Base-by-base conservation (phyloP, 495 filamentous ascomycete genomes). In the Podospora bellae-mahoneyi region DNA sequence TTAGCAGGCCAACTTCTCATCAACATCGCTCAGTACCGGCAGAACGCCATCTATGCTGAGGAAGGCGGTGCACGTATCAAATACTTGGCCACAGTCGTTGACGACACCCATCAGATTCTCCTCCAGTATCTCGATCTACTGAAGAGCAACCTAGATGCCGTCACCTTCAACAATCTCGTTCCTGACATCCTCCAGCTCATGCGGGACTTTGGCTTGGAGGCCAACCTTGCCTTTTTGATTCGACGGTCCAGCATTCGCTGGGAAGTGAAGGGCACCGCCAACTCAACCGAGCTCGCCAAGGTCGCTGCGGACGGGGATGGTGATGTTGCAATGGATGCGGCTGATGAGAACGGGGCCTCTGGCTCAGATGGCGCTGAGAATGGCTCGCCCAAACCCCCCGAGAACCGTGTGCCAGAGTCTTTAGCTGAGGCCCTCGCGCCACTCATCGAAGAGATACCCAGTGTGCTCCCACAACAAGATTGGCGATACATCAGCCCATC, bases 101-200 rank as follows among this genome's bases (percentile, higher is more conserved):
- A 99, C 73, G 92, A 96, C 75, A 90, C 97, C 30, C 92, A 96
- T 69, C 85, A 88, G 28, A 86, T 94, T 54, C 85, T 98, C 10
- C 84, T 86, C 19, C 94, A 97, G 71, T 98, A 95, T 73, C 82
- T 98, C 16, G 95, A 98, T 72, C 80, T 98, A 18, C 84, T 99
- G 60, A 88, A 90, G 66, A 92, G 86, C 74, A 93, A 92, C 73
- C 75, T 98, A 15, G 82, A 89, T 0, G 80, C 87, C 4, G 88
- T 90, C 34, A 88, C 95, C 48, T 98, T 97, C 71, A 90, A 96
- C 74, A 81, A 82, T 6, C 85, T 89, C 54, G 87, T 98, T n/a
- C 96, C 96, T 1, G 86, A 86, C 59, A 83, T 97, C 58, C 77
- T 86, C 3, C 81, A 84, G 20, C 82, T 99, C 32, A 88, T 97